Base-by-base conservation (phyloP, 1,284 basidiomycete species). In the Exsudoporus floridanus region DNA sequence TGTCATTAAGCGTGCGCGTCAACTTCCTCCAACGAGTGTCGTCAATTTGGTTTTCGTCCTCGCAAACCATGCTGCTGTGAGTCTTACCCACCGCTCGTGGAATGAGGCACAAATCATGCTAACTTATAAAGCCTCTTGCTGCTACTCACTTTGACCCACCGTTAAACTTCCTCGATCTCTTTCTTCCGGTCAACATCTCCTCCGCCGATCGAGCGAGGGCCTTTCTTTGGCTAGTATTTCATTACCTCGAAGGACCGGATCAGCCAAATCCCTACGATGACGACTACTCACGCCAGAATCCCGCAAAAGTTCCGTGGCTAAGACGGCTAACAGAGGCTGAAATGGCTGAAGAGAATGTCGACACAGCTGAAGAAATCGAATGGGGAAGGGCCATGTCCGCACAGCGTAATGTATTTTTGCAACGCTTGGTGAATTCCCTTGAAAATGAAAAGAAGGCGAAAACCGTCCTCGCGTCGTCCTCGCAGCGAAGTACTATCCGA, bases 101-200 rank as follows among this genome's bases (percentile, higher is more conserved):
- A 21, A 43, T 36, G 34, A 23, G 18, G 23, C 14, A 39, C 27
- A 25, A 31, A 33, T 37, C 39, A 53, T 28, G 30, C 46, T 52
- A n/a, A 63, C 44, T 39, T 43, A 34, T 46, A 47, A 60, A 92
- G 88, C 81, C 84, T 47, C 74, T 92, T 39, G 81, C 84, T 43
- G 75, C 75, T 50, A 74, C 79, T 33, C 90, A 92, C 71, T 92
- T 93, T 65, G 88, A 90, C 42, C 76, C 81, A 19, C 78, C 77
- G 5, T 69, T 90, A 50, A 90, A 90, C 66, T 87, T 93, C 57
- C 75, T 91, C 38, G 90, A 93, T 69, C 75, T 94, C 35, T 93
- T 94, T 69, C 76, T 90, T 44, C 87, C 89, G 44, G 79, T 81
- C 63, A 83, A 82, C 46, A 77, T 90, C 38, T 80, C 84, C 18